A percentile compares a stretch with the other conserved stretches of the same genome.
phyloP scores from a whole-genome alignment of 768 basidiomycete genomes.

The Pleurotus tuber-regium region DNA sequence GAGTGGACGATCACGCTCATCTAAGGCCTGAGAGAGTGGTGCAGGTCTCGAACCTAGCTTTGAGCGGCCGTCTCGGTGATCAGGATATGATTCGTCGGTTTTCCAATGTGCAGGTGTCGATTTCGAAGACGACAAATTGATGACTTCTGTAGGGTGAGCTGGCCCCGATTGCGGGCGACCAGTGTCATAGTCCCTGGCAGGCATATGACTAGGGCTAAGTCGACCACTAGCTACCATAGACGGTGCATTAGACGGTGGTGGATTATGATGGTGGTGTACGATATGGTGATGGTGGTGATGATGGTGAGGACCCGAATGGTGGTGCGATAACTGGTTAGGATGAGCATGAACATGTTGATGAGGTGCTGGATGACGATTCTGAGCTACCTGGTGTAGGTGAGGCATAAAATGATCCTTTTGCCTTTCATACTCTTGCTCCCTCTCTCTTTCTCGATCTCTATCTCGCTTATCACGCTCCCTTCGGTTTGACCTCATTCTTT shows the following conservation, averaged over 20 bases:
- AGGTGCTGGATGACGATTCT: constrained; percentile 23
- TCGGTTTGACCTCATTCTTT: constrained; percentile 10
- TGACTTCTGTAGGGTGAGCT: constrained; percentile 47
- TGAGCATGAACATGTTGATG: constrained; percentile 33
- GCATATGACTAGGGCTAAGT: constrained; percentile 9
- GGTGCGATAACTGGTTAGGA: constrained; percentile 26
- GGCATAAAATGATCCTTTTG: constrained; percentile 20
- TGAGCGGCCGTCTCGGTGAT: constrained; percentile 26
- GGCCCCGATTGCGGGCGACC: constrained; percentile 32
- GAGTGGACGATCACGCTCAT: constrained; percentile 51
- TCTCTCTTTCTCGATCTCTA: constrained; percentile 18
- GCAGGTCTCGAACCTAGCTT: constrained; percentile 34
- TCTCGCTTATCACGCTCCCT: constrained; percentile 14
- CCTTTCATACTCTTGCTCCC: constrained; percentile 17
- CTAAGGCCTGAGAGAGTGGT: constrained; percentile 35
- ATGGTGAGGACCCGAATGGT: constrained; percentile 36
- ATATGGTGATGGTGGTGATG: constrained; percentile 55
- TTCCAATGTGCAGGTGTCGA: constrained; percentile 37
- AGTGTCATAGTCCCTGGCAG: constrained; percentile 29
- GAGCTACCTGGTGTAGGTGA: constrained; percentile 22
- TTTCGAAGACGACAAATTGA: constrained; percentile 44
- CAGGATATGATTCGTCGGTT: constrained; percentile 29
- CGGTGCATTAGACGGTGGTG: constrained; percentile 16
- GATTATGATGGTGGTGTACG: constrained; percentile 36
- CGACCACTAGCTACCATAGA: constrained; percentile 1